Base-by-base conservation (phyloP, 2,329 filamentous ascomycete species). In the Aspergillus spinulosporus region DNA sequence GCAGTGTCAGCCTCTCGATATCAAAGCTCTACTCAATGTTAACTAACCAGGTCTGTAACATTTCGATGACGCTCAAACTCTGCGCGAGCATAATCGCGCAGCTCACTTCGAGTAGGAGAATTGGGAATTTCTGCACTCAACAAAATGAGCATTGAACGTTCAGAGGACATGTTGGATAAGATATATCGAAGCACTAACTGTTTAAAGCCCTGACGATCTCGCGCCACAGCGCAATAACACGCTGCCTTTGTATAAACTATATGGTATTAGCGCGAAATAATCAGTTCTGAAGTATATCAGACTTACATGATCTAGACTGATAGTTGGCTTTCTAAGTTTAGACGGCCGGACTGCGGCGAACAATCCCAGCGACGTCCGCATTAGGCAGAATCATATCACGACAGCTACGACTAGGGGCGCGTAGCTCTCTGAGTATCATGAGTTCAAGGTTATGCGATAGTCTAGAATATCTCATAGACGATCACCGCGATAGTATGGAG, bases 61-160 rank as follows among this genome's bases (percentile, higher is more conserved):
- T 71, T 58, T 12, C 68, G 70, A 66, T 78, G 74, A 12, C 76
- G 69, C 56, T 74, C 71, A 54, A 79, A 79, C 57, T 78, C 76
- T 15, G 69, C 59, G 3, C 75, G 73, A 21, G 76, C 77, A 61
- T 78, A 78, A n/a, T 58, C 64, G 5, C 68, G 67, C 47, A 78
- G 59, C 60, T 79, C 77, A 50, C 66, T 64, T 8, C 76, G 69
- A n/a, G 71, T 74, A 8, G 71, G 58, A 8, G 75, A 76, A 5
- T 67, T 67, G 1, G 75, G 73, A 12, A 76, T 70, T 60, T 73
- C 74, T 76, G 2, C 7, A 15, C 7, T 8, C 2, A 32, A 37
- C 29, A 21, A 21, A 21, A 49, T 34, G 37, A 21, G n/a, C 12
- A 45, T 34, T 5, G 31, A 57, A 44, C 8, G 50, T 28, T 5